Base-by-base conservation (phyloP, 2,329 filamentous ascomycete species). In the Xylaria digitata region DNA sequence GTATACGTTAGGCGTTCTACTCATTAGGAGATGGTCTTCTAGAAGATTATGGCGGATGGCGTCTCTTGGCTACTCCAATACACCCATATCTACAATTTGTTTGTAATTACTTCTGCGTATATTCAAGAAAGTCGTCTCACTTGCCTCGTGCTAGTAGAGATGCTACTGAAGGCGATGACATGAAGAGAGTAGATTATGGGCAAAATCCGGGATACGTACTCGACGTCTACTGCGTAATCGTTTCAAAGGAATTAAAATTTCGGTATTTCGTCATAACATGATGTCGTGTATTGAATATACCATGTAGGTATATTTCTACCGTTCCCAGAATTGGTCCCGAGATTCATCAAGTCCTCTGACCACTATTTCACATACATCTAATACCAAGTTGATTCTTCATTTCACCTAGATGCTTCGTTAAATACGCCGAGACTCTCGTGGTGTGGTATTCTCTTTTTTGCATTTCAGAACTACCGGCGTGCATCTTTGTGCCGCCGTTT, bases 401-500 rank as follows among this genome's bases (percentile, higher is more conserved):
- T 58, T 67, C 58, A 61, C 49, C 66, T 63, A 46, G 13, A 62
- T 46, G 61, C 54, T 66, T 70, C 63, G 57, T 65, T 57, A 59
- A 61, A 66, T 54, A 65, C 62, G 53, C 61, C 55, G 57, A 49
- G 48, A 45, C 55, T 62, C 61, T 61, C 55, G 57, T 69, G 48
- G 70, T 64, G 61, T 75, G 71, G 70, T 75, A 75, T 75, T 74
- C 72, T 73, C 63, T 72, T 75, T 76, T 78, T 74, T 69, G 59
- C 43, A 74, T 76, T 78, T 75, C 75, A 75, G 73, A 76, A 73
- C 74, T 77, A 75, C 73, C 71, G 70, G 73, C 71, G 70, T 68
- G 73, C 75, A 75, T 75, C 68, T 73, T 64, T 72, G 71, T 78
- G 75, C 74, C 72, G 70, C 72, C 72, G 74, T 75, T 75, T 74